Percentiles rank a stretch among this genome's conserved stretches.
These are phyloP conservation scores for Polychaeton citri DNA, from an alignment of 2,329 filamentous ascomycete genomes.

Conservation along the genomic window DNA sequence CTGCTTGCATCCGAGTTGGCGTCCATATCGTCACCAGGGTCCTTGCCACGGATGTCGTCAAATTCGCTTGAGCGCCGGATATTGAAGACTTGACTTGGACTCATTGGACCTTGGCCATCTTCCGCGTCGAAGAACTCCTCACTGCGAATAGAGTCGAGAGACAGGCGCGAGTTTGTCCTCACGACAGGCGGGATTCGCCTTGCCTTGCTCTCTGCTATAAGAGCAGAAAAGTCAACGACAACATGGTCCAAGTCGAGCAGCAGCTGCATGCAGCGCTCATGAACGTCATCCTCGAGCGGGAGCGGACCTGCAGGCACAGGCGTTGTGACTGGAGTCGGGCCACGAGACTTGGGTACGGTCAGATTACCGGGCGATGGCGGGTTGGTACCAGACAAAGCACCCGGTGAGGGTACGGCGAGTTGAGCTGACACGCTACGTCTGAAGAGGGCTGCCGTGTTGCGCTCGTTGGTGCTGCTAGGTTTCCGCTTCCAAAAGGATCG, in stretches of 20 bases:
- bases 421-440: conserved; percentile 41
- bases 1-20: conserved; percentile 52
- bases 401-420: conserved; percentile 34
- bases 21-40: conserved; percentile 34
- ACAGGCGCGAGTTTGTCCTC: conserved; percentile 40
- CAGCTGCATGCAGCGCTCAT: conserved; percentile 74
- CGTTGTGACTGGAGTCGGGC: conserved; percentile 5
- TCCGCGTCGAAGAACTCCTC: conserved; percentile 95
- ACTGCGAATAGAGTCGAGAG: conserved; percentile 66
- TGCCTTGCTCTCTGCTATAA: conserved; percentile 69
- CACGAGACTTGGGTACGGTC: conserved; percentile 22
- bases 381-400: conserved; percentile 8
- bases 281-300: conserved; percentile 45
- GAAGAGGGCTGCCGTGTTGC: conserved; percentile 29
- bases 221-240: conserved; percentile 63
- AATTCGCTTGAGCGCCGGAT: conserved; percentile 63
- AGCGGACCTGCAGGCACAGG: conserved; percentile 11
- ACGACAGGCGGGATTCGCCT: conserved; percentile 46
- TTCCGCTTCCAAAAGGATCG: conserved; percentile 89
- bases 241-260: conserved; percentile 74
- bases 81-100: conserved; percentile 53
- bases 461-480: conserved; percentile 36
- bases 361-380: conserved; percentile 23
- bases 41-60: conserved; percentile 48
- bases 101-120: conserved; percentile 37